phyloP scores from a whole-genome alignment of 108 stramenopile species.

The Pseudonitzschia multistriata region DNA sequence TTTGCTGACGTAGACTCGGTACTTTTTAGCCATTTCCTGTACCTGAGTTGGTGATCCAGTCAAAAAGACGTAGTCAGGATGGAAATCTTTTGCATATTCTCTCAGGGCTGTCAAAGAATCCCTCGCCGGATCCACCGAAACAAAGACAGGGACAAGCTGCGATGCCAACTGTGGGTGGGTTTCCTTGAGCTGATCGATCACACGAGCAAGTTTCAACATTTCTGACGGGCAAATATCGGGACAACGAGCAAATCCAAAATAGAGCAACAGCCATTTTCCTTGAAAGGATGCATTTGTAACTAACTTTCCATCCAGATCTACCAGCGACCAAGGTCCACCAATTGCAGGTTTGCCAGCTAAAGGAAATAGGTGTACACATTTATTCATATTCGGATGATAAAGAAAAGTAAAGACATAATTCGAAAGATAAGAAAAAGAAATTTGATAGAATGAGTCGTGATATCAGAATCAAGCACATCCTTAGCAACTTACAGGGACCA shows the following conservation, averaged over 20 bases:
- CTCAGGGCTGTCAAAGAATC: slow-evolving; percentile 93
- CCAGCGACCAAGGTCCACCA: slow-evolving; percentile 86
- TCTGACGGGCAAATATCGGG: slow-evolving; percentile 99
- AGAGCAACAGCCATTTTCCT: slow-evolving; percentile 92
- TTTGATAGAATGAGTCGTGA: background rate
- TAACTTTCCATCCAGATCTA: slow-evolving; percentile 84
- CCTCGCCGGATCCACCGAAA: slow-evolving; percentile 96
- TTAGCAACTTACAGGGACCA: slow-evolving; percentile 73
- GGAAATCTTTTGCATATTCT: slow-evolving; percentile 92
- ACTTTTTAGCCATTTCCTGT: slow-evolving; percentile 93
- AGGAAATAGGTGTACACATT: background rate
- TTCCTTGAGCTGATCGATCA: slow-evolving; percentile 88
- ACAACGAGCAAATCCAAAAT: slow-evolving; percentile 99
- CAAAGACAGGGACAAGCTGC: slow-evolving; percentile 90
- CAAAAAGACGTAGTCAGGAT: slow-evolving; percentile 85
- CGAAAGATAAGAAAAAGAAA: slow-evolving; percentile 15
- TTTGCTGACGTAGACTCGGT: slow-evolving; percentile 95
- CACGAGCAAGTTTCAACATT: slow-evolving; percentile 95
- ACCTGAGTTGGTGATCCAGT: slow-evolving; percentile 96
- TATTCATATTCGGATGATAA: background rate
- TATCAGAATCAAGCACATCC: background rate
- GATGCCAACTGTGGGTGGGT: slow-evolving; percentile 62
- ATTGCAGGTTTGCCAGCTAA: slow-evolving; percentile 90
- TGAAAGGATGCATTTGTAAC: slow-evolving; percentile 81
- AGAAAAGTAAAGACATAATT: background rate